A percentile compares a stretch with the other conserved stretches of the same genome.
Evolutionary conservation across 2,329 filamentous ascomycete species (phyloP).

Genomic region (Tolypocladium cylindrosporum): DNA sequence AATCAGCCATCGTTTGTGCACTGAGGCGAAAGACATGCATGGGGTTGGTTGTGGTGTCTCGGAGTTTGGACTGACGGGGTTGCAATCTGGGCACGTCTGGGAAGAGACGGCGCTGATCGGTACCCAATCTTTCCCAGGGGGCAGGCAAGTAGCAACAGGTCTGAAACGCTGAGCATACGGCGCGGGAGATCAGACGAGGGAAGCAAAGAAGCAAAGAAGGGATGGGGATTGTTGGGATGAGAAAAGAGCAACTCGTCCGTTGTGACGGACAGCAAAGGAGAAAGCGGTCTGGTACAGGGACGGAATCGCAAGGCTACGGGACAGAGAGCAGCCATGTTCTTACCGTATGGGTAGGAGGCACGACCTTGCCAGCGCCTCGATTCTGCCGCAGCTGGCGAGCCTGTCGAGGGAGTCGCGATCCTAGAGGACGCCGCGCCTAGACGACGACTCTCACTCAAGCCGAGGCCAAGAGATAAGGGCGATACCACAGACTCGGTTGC

Average conservation of each 20-base stretch:
- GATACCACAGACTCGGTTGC: background rate
- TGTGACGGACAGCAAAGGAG: conserved; percentile 3
- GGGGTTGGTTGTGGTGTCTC: background rate
- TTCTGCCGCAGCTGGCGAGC: background rate
- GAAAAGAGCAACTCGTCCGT: conserved; percentile 15
- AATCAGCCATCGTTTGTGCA: conserved; percentile 1
- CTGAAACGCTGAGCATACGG: conserved; percentile 5
- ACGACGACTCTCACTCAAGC: background rate
- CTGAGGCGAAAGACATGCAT: too few relatives aligned
- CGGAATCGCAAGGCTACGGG: background rate
- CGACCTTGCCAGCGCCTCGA: background rate
- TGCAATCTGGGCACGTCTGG: background rate
- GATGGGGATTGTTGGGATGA: conserved; percentile 1
- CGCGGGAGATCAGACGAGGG: conserved; percentile 5
- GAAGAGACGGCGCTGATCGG: background rate
- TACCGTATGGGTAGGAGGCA: background rate
- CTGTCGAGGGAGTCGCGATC: background rate
- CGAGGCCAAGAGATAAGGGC: background rate
- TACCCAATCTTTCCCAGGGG: conserved; percentile 2
- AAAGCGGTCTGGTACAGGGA: conserved; percentile 1
- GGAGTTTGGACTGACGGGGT: background rate
- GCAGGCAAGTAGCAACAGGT: conserved; percentile 17
- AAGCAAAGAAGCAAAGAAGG: conserved; percentile 14
- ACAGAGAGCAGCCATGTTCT: background rate
- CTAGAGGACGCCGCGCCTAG: background rate